Conservation (phyloP, 495 filamentous ascomycete genomes). For the Penicillium egyptiacum region DNA sequence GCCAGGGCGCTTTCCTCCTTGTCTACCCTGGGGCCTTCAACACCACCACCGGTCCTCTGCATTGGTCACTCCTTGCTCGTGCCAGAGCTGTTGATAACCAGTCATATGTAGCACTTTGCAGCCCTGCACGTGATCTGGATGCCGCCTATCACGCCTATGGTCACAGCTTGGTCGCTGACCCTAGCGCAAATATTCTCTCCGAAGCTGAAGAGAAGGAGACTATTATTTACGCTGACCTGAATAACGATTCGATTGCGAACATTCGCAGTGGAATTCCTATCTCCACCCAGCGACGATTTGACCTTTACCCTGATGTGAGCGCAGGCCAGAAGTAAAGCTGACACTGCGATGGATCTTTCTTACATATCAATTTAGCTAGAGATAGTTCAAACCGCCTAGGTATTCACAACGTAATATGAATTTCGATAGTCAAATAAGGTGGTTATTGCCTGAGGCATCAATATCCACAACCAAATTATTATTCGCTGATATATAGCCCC, state of each 20-base stretch:
- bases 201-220: conserved; percentile 75
- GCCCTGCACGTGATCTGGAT: conserved; percentile 76
- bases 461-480: not conserved
- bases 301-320: conserved; percentile 93
- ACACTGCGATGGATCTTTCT: not conserved
- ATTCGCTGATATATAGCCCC: not conserved
- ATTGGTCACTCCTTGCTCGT: conserved; percentile 82
- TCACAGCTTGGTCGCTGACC: conserved; percentile 83
- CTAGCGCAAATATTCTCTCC: conserved; percentile 76
- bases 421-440: not conserved
- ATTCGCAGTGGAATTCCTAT: conserved; percentile 84
- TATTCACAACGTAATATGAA: not conserved
- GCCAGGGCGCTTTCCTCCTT: conserved; percentile 77
- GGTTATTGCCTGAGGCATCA: not conserved
- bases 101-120: conserved; percentile 89
- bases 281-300: conserved; percentile 81
- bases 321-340: conserved; percentile 21
- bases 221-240: conserved; percentile 74
- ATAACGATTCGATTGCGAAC: conserved; percentile 68
- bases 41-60: conserved; percentile 83
- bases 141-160: conserved; percentile 89
- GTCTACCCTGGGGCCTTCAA: conserved; percentile 97
- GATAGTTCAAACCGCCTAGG: not conserved
- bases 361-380: not conserved
- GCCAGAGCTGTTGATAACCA: conserved; percentile 94